Conservation (phyloP, 192 early-diverging fungal genomes). For the Entrophospora sp. region DNA sequence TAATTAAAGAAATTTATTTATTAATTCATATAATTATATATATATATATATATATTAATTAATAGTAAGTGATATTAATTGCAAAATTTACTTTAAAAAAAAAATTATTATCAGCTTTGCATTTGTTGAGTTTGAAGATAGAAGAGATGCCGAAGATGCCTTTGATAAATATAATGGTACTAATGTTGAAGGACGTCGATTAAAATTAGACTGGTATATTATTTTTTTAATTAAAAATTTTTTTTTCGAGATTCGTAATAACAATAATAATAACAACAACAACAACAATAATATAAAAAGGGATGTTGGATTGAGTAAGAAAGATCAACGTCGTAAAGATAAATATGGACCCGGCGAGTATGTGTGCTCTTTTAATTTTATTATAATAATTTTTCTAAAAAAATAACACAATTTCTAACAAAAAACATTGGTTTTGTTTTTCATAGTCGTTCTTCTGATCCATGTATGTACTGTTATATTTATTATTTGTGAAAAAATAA, state of each 20-base stretch:
- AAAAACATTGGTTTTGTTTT: not conserved
- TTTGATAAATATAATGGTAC: slow-evolving; percentile 54
- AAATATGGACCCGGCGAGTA: slow-evolving; percentile 11
- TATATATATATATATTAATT: not conserved
- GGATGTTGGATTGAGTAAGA: slow-evolving; percentile 18
- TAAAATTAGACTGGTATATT: slow-evolving; percentile 47
- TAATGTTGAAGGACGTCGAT: slow-evolving; percentile 44
- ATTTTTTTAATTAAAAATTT: no score
- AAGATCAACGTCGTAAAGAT: slow-evolving; percentile 17
- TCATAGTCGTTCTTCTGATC: slow-evolving; percentile 8
- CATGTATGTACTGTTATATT: slow-evolving; percentile 4
- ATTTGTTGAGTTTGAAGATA: slow-evolving; percentile 67
- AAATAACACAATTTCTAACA: no score
- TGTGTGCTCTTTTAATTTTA: not conserved
- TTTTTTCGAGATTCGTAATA: no score
- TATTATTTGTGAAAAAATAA: not conserved
- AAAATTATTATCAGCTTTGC: slow-evolving; percentile 62
- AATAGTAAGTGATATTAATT: not conserved
- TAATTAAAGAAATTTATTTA: slow-evolving; percentile 23
- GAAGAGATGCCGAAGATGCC: slow-evolving; percentile 52
- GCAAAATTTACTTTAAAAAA: no score
- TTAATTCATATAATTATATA: not conserved
- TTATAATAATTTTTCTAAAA: not conserved
- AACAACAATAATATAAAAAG: no score
- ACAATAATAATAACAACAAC: no score